These are phyloP conservation scores for Gamarada debralockiae DNA, from an alignment of 495 filamentous ascomycete genomes.

Conservation along the genomic window DNA sequence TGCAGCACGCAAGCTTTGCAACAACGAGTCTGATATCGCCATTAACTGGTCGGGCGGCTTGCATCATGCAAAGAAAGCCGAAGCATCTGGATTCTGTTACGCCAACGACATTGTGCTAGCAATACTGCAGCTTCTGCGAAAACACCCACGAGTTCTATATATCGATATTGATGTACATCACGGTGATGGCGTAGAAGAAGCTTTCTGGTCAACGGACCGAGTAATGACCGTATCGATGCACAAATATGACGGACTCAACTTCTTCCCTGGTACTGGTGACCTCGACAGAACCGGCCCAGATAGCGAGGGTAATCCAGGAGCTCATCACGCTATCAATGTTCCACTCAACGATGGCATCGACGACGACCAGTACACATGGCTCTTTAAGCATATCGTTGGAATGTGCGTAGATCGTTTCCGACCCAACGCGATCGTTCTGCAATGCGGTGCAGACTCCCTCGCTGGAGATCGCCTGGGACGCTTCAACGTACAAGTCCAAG, in stretches of 20 bases:
- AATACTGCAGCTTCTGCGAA: conserved; percentile 82
- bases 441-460: conserved; percentile 94
- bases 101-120: conserved; percentile 98
- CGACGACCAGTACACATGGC: conserved; percentile 80
- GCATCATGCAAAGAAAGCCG: conserved; percentile 95
- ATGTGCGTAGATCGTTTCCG: conserved; percentile 71
- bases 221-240: conserved; percentile 97
- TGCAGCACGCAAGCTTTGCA: conserved; percentile 84
- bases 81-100: conserved; percentile 96
- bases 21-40: conserved; percentile 85
- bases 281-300: conserved; percentile 85
- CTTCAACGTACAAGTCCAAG: conserved; percentile 94
- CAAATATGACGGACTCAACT: conserved; percentile 84
- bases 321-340: conserved; percentile 94
- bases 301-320: conserved; percentile 81
- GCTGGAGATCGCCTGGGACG: conserved; percentile 90
- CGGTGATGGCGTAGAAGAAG: conserved; percentile 94
- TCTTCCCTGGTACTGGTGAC: conserved; percentile 94
- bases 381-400: conserved; percentile 79
- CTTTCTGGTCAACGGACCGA: conserved; percentile 93
- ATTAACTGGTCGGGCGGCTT: conserved; percentile 99
- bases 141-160: conserved; percentile 90
- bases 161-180: conserved; percentile 99
- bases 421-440: conserved; percentile 85
- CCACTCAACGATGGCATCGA: conserved; percentile 94